Evolutionary conservation across 306 rosid species (phyloP), one percentile per base, ranked within the genome.

Genomic region (Medicago ruthenica): DNA sequence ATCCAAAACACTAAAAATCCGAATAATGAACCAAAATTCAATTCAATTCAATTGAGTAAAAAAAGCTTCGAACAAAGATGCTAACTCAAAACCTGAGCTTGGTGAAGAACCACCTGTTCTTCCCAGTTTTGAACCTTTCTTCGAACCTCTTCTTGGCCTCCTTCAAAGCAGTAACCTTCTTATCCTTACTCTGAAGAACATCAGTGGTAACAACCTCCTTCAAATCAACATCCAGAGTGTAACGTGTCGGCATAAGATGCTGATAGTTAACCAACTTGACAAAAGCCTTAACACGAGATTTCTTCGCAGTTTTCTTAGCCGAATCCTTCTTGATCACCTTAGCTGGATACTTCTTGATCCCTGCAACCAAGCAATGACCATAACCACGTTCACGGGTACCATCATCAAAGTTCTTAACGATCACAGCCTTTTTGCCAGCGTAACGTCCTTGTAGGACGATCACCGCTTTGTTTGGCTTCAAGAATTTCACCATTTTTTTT

Each of bases 251-350:
- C 74, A 70, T 70, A 9, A 70, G 47, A 12, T 70, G 75, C 16
- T 70, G 75, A 18, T 70, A 70, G 24, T 70, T 70, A 6, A 70
- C 75, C 1, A 70, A 17, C 47, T 70, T 70, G 36, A 70, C 63
- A 27, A 70, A 70, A 0, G 75, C 75, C 75, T 70, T 70, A 5
- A 70, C 75, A 45, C 75, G 51, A 7, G 63, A 70, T 34, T 70
- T 70, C 63, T 70, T 70, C 7, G 75, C 75, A 16, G 75, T 70
- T 62, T 70, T 70, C 48, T 70, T 70, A 4, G 80, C 74, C 0
- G 86, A 83, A 20, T 83, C 86, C 70, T 83, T 78, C 77, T 40
- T 71, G 13, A 83, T 83, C 10, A 83, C 86, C 55, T 83, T 83
- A 48, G 70, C 61, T 1, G 86, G 83, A 31, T 83, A 83, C 70